Evolutionary conservation across 2,329 filamentous ascomycete species (phyloP), one percentile per base, ranked within the genome.

Genomic region (Penicillium sp.): DNA sequence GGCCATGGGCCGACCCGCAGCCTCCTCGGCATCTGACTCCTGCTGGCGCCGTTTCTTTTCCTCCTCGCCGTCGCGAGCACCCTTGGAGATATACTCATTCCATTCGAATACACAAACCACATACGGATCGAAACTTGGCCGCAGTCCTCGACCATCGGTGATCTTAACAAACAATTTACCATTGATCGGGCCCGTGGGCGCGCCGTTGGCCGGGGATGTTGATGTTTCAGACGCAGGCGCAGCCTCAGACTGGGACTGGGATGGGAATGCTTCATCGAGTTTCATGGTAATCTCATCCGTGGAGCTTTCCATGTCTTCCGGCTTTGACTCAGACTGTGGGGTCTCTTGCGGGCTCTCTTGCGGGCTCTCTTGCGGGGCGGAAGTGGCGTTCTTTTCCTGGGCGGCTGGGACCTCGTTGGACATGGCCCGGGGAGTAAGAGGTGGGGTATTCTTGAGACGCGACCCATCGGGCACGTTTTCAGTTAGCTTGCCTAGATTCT

Each of bases 31-130:
- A 66, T 79, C 65, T 77, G 81, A 62, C 81, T 84, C 68, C 76
- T 76, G 68, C 73, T 81, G 78, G 61, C 56, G 81, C 69, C 87
- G 84, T 43, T 86, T 81, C 43, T 89, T 87, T 32, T 82, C 79
- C 24, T 82, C 76, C 53, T 82, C 83, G 56, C 85, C 82, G 53
- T 78, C 79, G 62, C 87, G 85, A 13, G 92, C 90, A 2, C 91
- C 91, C 54, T 90, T 88, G 1, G 94, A 97, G 54, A 99, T 96
- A 66, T 96, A 88, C 74, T 99, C 94, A 69, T 93, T 96, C 72
- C 91, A 89, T 73, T 99, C 94, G 69, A 97, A 99, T 26, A 97
- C 92, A 57, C 90, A 96, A 11, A 99, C 92, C 50, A 97, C 90
- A 68, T 99, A 99, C 1, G 94, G 94, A 68, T 97, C 90, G 57